A percentile compares a stretch with the other conserved stretches of the same genome.
phyloP scores from a whole-genome alignment of 208 protist genomes.

The Trypanosoma conorhini region DNA sequence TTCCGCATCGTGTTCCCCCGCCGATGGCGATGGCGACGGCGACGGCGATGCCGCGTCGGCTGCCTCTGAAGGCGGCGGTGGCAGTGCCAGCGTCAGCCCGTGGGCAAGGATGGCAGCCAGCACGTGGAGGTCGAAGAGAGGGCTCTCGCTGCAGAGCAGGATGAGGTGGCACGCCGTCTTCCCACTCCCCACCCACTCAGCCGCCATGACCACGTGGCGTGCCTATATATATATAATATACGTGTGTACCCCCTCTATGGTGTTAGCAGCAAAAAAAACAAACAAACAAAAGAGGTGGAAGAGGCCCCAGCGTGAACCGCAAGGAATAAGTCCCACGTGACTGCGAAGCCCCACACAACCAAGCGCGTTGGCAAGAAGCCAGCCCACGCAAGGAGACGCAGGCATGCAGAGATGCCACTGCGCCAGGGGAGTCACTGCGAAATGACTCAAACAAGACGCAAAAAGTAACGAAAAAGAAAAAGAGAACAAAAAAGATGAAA shows the following conservation, averaged over 20 bases:
- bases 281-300: slow-evolving; percentile 4
- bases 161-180: slow-evolving; percentile 17
- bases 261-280: slow-evolving; percentile 15
- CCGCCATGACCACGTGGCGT: not conserved
- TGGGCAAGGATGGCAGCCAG: slow-evolving; percentile 17
- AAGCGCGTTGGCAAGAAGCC: too few relatives aligned
- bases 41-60: not conserved
- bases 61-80: not conserved
- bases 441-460: not conserved
- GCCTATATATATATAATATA: too few relatives aligned
- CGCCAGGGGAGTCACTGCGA: not conserved
- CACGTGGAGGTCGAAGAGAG: slow-evolving; percentile 11
- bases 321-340: too few relatives aligned
- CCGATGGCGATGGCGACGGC: not conserved
- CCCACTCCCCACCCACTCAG: not conserved
- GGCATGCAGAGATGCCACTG: not conserved
- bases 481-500: not conserved
- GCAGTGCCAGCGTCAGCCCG: not conserved
- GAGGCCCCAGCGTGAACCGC: too few relatives aligned
- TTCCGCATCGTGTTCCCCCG: not conserved
- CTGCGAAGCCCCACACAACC: too few relatives aligned
- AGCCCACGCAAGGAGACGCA: not conserved
- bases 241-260: not conserved
- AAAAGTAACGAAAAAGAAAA: slow-evolving; percentile 10
- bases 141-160: slow-evolving; percentile 23